These are phyloP conservation scores for Crithidia mellificae DNA, from an alignment of 208 protist species.

Conservation along the genomic window DNA sequence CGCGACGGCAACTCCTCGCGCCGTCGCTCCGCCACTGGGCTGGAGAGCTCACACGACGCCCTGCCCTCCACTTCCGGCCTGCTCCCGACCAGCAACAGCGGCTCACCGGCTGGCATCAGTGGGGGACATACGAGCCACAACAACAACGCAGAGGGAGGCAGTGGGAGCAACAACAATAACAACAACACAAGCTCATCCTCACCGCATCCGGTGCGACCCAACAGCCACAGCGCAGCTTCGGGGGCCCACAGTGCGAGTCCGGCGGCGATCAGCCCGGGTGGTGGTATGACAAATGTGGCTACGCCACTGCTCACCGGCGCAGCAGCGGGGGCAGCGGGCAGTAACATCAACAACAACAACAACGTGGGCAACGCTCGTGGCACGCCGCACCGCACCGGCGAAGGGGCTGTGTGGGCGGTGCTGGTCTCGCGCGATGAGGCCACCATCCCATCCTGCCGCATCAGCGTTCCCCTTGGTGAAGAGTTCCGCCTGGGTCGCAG, in stretches of 20 bases:
- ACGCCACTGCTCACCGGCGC: neutral
- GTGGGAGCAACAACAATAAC: conserved; percentile 12
- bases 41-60: conserved; percentile 25
- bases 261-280: too few species aligned
- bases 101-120: conserved; percentile 1
- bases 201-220: conserved; percentile 18
- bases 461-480: conserved; percentile 51
- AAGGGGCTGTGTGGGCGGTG: conserved; percentile 66
- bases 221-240: conserved; percentile 14
- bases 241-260: neutral
- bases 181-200: conserved; percentile 24
- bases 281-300: too few species aligned
- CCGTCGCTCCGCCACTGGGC: conserved; percentile 5
- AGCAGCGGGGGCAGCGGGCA: too few species aligned
- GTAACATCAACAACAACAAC: too few species aligned
- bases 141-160: conserved; percentile 15
- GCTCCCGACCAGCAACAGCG: conserved; percentile 26
- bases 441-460: conserved; percentile 70
- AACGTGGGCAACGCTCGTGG: conserved; percentile 2
- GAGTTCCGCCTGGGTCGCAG: conserved; percentile 84
- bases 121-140: conserved; percentile 8
- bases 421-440: conserved; percentile 75
- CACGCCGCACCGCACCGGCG: conserved; percentile 16
- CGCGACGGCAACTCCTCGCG: neutral
- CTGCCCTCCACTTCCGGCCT: conserved; percentile 14